Base-by-base conservation (phyloP, 148 eudicot species). In the Simmondsia chinensis region DNA sequence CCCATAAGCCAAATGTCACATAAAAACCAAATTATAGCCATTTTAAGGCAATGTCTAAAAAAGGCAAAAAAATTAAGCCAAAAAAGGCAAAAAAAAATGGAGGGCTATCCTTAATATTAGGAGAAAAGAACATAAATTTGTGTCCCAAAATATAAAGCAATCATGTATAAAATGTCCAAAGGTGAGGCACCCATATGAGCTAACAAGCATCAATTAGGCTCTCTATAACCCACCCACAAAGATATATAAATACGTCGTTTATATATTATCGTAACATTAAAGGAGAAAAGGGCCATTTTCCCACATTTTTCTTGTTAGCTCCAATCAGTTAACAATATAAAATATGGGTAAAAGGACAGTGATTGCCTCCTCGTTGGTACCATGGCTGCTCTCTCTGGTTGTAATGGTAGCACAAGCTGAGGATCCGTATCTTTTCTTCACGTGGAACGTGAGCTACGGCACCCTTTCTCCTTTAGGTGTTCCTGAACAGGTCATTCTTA, bases 381-480 rank as follows among this genome's bases (percentile, higher is more conserved):
- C 25, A 14, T 9, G 24, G 35, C 6, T 55, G 11, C 16, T 34
- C 0, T 55, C 50, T 42, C 20, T 34, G 4, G 28, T 12, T 6
- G 43, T 22, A 3, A 21, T 20, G 41, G 57, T 30, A 32, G 60
- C 46, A 1, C 48, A 7, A 21, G 67, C 60, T 2, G 67, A 49
- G 14, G 67, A 62, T 12, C 67, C 67, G 0, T 48, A 54, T 34
- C 37, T 54, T 6, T 39, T 36, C 43, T 62, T 39, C 32, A 34
- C 33, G 8, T 63, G 68, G 68, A 56, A 48, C 2, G 56, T 55
- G 14, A 54, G 31, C 2, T 63, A 54, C 16, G 68, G 68, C 7
- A 63, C 56, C 17, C 19, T 32, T 20, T 47, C 60, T 13, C 61
- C 60, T 1, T 34, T 63, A 20, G 68, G 68, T 4, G 18, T 32